Conservation (phyloP, 192 early-diverging fungal species). For the Radiomyces spectabilis region DNA sequence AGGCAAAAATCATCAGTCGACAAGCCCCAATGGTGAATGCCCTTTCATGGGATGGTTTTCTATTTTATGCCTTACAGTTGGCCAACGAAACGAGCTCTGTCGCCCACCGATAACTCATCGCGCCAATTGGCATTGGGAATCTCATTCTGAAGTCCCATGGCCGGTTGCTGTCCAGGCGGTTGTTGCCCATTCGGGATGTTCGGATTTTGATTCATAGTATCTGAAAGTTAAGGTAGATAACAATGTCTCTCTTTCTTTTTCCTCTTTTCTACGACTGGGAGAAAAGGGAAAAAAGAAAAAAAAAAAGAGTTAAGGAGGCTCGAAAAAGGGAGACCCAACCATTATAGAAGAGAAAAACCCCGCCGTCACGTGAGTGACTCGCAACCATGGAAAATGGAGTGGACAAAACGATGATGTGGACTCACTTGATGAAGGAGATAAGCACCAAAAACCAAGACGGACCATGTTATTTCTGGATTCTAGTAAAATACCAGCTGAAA, state of each 20-base stretch:
- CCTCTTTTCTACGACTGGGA: neutral
- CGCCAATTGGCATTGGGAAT: slow-evolving; percentile 23
- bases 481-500: no score
- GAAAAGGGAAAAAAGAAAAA: neutral
- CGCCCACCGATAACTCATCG: slow-evolving; percentile 23
- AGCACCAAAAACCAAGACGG: no score
- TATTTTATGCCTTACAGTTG: slow-evolving; percentile 20
- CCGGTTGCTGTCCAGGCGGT: no score
- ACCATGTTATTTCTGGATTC: no score
- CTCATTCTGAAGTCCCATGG: no score
- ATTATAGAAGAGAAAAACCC: no score
- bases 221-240: neutral
- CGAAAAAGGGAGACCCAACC: no score
- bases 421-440: no score
- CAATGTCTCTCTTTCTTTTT: no score
- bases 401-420: no score
- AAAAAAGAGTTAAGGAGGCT: neutral
- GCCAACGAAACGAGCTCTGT: slow-evolving; percentile 23
- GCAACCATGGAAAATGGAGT: no score
- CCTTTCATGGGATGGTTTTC: neutral
- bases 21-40: neutral
- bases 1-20: neutral
- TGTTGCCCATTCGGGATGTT: slow-evolving; percentile 4
- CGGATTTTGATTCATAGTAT: slow-evolving; percentile 4
- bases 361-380: no score